Base-by-base conservation (phyloP, 2,329 filamentous ascomycete species). In the Trichophyton mentagrophytes region DNA sequence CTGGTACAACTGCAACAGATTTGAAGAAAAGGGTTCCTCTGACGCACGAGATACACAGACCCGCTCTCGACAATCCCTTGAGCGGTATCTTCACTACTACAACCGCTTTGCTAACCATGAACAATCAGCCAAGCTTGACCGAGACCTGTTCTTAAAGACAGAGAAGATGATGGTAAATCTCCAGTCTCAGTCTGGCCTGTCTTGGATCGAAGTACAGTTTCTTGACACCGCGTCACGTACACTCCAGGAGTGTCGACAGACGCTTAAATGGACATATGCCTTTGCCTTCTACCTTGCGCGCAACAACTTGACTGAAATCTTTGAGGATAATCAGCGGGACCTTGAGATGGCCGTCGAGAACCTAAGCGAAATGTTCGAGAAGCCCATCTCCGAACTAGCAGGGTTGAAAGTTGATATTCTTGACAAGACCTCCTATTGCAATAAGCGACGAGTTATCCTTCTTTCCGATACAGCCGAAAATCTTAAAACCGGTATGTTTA, bases 1-100 rank as follows among this genome's bases (percentile, higher is more conserved):
- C 75, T 99, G 93, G 93, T 99, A 99, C 79, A 99, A 96, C 74
- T 99, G 93, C 81, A 99, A 96, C 71, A 82, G 93, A 7, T 99
- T 87, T 68, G 93, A 99, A 71, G 93, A 97, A 77, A 96, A 93
- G 80, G 95, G 89, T 65, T 93, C 93, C 1, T 80, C 85, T 0
- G 91, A 96, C 61, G 93, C 93, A 3, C 82, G 93, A 40, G 90
- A 95, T 72, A 90, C 90, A 0, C 93, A 99, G 72, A 90, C 93
- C 1, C 90, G 87, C 71, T 96, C 90, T 7, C 82, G 93, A 27
- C 87, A 92, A 33, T 96, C 89, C 0, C 79, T 99, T 15, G 92
- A 99, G 73, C 85, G 93, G n/a, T 99, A 99, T 66, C 78, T 99
- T 6, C 91, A 99, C 73, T 99, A 99, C 78, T 99, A 99, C 78